These are phyloP conservation scores for Naganishia onofrii DNA, from an alignment of 768 basidiomycete genomes.

Conservation along the genomic window DNA sequence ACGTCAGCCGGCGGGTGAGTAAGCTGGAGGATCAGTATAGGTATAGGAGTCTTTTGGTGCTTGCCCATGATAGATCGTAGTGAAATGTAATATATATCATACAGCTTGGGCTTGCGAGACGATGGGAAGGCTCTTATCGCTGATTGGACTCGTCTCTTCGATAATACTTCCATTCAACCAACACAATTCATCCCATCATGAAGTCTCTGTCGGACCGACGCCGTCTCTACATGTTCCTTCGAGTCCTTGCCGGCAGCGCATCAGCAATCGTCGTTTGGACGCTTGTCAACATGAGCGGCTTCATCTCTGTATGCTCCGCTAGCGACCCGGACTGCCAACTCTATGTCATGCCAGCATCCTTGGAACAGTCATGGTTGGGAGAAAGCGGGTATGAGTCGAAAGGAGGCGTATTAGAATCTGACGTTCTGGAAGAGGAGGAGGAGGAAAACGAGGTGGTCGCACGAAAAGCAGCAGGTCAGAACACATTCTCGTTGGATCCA, in stretches of 20 bases:
- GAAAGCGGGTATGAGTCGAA: not conserved
- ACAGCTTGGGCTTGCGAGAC: no score
- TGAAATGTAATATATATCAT: no score
- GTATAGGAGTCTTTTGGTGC: no score
- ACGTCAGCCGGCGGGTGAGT: no score
- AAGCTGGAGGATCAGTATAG: no score
- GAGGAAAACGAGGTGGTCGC: not conserved
- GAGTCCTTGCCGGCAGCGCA: not conserved
- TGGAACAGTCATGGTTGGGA: not conserved
- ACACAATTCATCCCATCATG: not conserved
- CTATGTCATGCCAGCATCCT: not conserved
- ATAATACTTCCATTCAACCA: no score
- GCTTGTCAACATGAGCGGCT: not conserved
- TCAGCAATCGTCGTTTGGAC: conserved; percentile 16
- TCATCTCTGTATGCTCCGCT: not conserved
- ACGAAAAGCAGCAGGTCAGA: not conserved
- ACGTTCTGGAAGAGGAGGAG: not conserved
- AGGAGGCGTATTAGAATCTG: no score
- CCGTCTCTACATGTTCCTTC: conserved; percentile 1
- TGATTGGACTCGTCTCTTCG: no score
- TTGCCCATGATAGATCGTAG: no score
- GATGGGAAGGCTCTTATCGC: no score
- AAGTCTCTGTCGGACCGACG: conserved; percentile 12
- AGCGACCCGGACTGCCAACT: not conserved
- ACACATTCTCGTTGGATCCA: not conserved